Evolutionary conservation across 2,329 filamentous ascomycete genomes (phyloP).

Genomic region (Aspergillus clavatus): DNA sequence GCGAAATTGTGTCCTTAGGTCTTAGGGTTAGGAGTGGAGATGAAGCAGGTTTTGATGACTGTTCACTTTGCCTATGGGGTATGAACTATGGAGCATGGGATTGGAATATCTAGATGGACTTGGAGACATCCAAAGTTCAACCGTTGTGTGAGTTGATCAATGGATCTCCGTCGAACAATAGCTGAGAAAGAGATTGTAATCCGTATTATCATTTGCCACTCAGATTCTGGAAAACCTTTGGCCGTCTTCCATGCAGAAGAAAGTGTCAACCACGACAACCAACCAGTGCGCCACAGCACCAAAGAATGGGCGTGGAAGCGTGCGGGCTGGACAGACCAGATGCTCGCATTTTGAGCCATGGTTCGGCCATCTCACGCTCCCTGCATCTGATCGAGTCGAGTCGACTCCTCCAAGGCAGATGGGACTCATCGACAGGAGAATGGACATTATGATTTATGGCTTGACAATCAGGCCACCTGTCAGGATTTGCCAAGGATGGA

Average conservation of each 20-base stretch:
- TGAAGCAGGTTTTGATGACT: neutral
- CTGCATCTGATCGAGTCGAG: too few species aligned
- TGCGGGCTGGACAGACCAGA: constrained; percentile 14
- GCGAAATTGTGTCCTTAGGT: constrained; percentile 9
- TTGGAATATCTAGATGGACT: too few species aligned
- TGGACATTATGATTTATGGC: too few species aligned
- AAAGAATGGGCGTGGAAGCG: constrained; percentile 5
- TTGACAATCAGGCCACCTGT: neutral
- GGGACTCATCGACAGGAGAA: too few species aligned
- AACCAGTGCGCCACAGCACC: constrained; percentile 12
- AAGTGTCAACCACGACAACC: constrained; percentile 8
- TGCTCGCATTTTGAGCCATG: constrained; percentile 11
- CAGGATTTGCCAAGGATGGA: neutral
- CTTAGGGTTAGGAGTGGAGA: neutral
- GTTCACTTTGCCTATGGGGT: too few species aligned
- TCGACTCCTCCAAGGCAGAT: too few species aligned
- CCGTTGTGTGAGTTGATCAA: too few species aligned
- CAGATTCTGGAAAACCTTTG: constrained; percentile 19
- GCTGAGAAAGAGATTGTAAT: too few species aligned
- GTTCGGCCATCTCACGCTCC: neutral
- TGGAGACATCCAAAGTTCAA: too few species aligned
- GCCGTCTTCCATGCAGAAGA: constrained; percentile 18
- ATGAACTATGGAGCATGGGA: too few species aligned
- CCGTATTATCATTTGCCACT: constrained; percentile 9
- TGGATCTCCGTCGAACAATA: too few species aligned